phyloP scores from a whole-genome alignment of 345 rosid species.

The Sapria himalayana region DNA sequence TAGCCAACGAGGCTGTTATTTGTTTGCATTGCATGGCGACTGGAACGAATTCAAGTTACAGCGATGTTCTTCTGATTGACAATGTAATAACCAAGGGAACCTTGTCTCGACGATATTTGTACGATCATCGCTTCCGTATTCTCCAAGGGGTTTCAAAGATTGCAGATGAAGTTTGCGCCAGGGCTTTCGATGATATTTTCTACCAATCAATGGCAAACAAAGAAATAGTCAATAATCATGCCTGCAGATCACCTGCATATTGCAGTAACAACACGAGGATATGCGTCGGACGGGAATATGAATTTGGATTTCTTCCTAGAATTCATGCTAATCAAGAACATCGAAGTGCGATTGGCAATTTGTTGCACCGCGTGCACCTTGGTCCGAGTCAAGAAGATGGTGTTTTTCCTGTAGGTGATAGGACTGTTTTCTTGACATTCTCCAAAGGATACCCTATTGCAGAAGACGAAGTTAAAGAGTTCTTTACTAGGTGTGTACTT shows the following conservation, averaged over 20 bases:
- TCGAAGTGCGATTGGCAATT: slow-evolving; percentile 5
- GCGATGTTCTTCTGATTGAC: slow-evolving; percentile 11
- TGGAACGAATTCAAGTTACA: slow-evolving; percentile 3
- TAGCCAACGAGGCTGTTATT: slow-evolving; percentile 34
- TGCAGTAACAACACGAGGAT: too few species aligned
- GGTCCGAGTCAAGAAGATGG: background rate
- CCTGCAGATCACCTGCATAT: too few species aligned
- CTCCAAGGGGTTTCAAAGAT: slow-evolving; percentile 12
- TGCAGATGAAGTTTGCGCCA: slow-evolving; percentile 18
- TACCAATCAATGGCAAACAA: background rate
- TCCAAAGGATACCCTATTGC: slow-evolving; percentile 52
- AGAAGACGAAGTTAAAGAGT: slow-evolving; percentile 28
- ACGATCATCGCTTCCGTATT: slow-evolving; percentile 12
- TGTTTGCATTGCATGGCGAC: slow-evolving; percentile 22
- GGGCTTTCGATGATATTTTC: slow-evolving; percentile 30
- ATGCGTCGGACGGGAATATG: slow-evolving; percentile 4
- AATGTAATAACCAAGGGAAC: slow-evolving; percentile 9
- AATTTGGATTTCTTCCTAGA: background rate
- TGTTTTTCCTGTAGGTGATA: slow-evolving; percentile 12
- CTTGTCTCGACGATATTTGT: slow-evolving; percentile 17
- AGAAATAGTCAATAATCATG: background rate
- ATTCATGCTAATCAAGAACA: slow-evolving; percentile 1
- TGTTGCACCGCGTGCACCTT: slow-evolving; percentile 1
- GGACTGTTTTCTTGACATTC: slow-evolving; percentile 60
- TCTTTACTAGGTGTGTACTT: slow-evolving; percentile 25